Evolutionary conservation across 352 stramenopile species (phyloP), one percentile per base, ranked within the genome.

Genomic region (Phytophthora pluvialis): DNA sequence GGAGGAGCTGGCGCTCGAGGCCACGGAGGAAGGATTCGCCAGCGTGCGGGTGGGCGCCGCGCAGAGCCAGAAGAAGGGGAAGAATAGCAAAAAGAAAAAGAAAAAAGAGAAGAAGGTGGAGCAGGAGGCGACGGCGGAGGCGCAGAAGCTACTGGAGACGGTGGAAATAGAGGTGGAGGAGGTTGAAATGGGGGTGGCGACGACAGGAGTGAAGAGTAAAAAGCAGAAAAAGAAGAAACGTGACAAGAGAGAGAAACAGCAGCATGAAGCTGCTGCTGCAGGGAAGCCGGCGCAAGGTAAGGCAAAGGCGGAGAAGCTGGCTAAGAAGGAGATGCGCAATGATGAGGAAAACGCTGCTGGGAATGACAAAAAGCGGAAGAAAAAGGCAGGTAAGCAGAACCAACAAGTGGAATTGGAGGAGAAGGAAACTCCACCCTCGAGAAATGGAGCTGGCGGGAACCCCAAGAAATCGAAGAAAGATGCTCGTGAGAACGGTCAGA

Each of bases 1-100:
- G 47, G 77, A 86, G 38, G 66, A 85, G 35, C 32, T 82, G 33
- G 71, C 57, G 18, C 51, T 82, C 3, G 62, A 72, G 26, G 74
- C 69, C 4, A 72, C 67, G 25, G 52, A 62, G 35, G 69, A 76
- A 56, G 65, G 64, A 5, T 70, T 72, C n/a, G 15, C 49, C 0
- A 64, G 39, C 51, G 53, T 67, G 10, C 52, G 32, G 16, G 18
- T 55, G 42, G 36, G 36, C 43, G 29, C 15, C 32, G n/a, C 9
- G 7, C 32, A 65, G 42, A 16, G 5, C n/a, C 43, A 69, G 21
- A 70, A 64, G 40, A 65, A 73, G 43, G 57, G 46, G 16, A 68
- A 72, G 26, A 58, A 65, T 7, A 50, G 60, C 15, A 29, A 57
- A 50, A 43, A 50, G 43, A 38, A 40, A 54, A 28, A 73, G 44